Percentiles rank a stretch among this genome's conserved stretches.
Conservation (phyloP, 169 alveolate species). For the Eimeria praecox region DNA sequence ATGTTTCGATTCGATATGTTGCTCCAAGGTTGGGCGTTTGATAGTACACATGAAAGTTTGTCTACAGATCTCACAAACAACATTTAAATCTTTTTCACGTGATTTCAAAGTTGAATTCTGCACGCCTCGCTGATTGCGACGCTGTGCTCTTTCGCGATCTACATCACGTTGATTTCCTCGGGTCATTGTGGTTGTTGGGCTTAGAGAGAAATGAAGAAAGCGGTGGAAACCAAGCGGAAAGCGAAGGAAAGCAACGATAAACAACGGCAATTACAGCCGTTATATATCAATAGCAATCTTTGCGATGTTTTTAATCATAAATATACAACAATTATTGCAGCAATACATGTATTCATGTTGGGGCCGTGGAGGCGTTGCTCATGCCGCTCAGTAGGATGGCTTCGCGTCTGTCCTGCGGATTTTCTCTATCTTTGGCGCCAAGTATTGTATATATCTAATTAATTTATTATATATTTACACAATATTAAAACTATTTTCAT, state of each 20-base stretch:
- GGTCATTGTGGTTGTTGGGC: conserved; percentile 84
- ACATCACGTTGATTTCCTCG: conserved; percentile 92
- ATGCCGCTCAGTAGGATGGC: too few relatives aligned
- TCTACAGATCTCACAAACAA: conserved; percentile 88
- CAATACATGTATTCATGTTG: too few relatives aligned
- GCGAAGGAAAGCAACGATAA: neutral
- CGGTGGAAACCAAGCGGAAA: neutral
- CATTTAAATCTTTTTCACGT: conserved; percentile 86
- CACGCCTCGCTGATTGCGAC: conserved; percentile 86
- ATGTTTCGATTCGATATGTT: conserved; percentile 89
- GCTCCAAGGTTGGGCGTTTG: conserved; percentile 87
- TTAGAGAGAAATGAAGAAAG: neutral
- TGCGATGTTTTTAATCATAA: neutral
- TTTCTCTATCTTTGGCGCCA: too few relatives aligned
- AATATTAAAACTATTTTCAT: too few relatives aligned
- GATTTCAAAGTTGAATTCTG: conserved; percentile 87
- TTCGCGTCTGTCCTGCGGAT: too few relatives aligned
- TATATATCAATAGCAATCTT: neutral
- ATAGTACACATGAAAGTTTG: conserved; percentile 92
- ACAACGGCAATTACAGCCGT: neutral
- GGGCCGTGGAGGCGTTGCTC: too few relatives aligned
- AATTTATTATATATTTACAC: too few relatives aligned
- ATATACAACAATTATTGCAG: neutral
- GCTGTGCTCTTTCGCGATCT: conserved; percentile 88
- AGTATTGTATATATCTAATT: too few relatives aligned